Conservation (phyloP, 176 grass and related monocot genomes). For the Paspalum vaginatum region DNA sequence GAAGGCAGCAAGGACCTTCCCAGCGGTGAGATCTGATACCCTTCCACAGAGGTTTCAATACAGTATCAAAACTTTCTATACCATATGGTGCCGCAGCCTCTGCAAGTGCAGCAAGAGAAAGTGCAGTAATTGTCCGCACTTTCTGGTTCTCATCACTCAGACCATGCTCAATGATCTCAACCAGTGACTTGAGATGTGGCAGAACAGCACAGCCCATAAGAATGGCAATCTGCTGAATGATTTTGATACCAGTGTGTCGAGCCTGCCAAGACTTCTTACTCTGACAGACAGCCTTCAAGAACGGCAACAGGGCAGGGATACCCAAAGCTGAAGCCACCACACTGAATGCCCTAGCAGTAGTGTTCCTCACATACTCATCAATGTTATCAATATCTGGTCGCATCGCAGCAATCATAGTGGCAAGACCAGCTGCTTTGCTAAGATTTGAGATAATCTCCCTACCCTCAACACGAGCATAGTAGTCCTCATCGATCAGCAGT, state of each 20-base stretch:
- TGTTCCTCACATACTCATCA: slow-evolving; percentile 98
- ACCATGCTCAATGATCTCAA: slow-evolving; percentile 98
- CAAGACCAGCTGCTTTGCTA: slow-evolving; percentile 96
- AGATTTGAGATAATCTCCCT: slow-evolving; percentile 97
- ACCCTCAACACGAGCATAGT: slow-evolving; percentile 98
- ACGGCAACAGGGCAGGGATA: slow-evolving; percentile 84
- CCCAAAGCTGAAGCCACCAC: slow-evolving; percentile 97
- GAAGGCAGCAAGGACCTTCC: slow-evolving; percentile 95
- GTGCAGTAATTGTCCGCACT: slow-evolving; percentile 91
- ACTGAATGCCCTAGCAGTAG: slow-evolving; percentile 94
- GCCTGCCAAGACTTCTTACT: slow-evolving; percentile 96
- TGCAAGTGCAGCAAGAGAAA: slow-evolving; percentile 93
- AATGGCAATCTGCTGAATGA: slow-evolving; percentile 98
- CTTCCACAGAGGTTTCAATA: slow-evolving; percentile 98
- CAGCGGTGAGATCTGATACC: slow-evolving; percentile 86
- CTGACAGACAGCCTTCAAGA: slow-evolving; percentile 76
- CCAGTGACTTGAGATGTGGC: slow-evolving; percentile 88
- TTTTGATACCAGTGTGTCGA: slow-evolving; percentile 92
- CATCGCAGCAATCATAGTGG: slow-evolving; percentile 99
- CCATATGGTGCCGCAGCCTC: slow-evolving; percentile 94
- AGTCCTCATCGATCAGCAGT: slow-evolving; percentile 96
- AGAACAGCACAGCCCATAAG: slow-evolving; percentile 95
- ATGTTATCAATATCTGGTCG: slow-evolving; percentile 97
- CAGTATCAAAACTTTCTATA: slow-evolving; percentile 96
- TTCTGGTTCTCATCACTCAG: slow-evolving; percentile 93